These are phyloP conservation scores for Boletus subcaerulescens DNA, from an alignment of 768 basidiomycete genomes.

Conservation along the genomic window DNA sequence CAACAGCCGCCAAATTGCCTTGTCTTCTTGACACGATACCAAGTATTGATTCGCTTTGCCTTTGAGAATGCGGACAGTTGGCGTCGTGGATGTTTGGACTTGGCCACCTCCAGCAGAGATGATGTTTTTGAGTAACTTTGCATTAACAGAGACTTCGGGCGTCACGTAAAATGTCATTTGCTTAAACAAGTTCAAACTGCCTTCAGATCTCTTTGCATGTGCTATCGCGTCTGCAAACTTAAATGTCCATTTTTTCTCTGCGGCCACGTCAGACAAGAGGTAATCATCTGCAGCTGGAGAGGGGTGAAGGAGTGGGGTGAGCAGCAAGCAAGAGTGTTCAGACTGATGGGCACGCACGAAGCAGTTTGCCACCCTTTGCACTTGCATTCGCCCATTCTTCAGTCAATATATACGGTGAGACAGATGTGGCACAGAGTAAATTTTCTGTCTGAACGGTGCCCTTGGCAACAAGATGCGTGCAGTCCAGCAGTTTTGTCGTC, in stretches of 20 bases:
- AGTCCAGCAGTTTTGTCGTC: slow-evolving; percentile 58
- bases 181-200: slow-evolving; percentile 53
- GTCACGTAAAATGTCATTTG: slow-evolving; percentile 80
- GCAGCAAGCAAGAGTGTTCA: neutral
- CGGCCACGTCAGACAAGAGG: slow-evolving; percentile 53
- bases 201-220: slow-evolving; percentile 47
- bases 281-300: slow-evolving; percentile 60
- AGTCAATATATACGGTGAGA: slow-evolving; percentile 58
- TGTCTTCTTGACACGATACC: slow-evolving; percentile 65
- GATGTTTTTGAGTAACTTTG: slow-evolving; percentile 67
- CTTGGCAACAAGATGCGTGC: slow-evolving; percentile 75
- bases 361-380: slow-evolving; percentile 50
- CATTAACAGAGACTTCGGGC: slow-evolving; percentile 54
- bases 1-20: slow-evolving; percentile 63
- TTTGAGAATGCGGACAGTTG: slow-evolving; percentile 54
- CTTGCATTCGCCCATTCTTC: slow-evolving; percentile 68
- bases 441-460: slow-evolving; percentile 82
- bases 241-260: slow-evolving; percentile 67
- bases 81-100: slow-evolving; percentile 49
- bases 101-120: slow-evolving; percentile 66
- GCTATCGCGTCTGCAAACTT: slow-evolving; percentile 57
- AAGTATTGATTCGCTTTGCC: slow-evolving; percentile 52
- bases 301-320: neutral
- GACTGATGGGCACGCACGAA: slow-evolving; percentile 50
- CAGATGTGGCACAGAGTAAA: slow-evolving; percentile 73